These are phyloP conservation scores for Tagetes erecta DNA, from an alignment of 129 eudicot species.

Conservation along the genomic window DNA sequence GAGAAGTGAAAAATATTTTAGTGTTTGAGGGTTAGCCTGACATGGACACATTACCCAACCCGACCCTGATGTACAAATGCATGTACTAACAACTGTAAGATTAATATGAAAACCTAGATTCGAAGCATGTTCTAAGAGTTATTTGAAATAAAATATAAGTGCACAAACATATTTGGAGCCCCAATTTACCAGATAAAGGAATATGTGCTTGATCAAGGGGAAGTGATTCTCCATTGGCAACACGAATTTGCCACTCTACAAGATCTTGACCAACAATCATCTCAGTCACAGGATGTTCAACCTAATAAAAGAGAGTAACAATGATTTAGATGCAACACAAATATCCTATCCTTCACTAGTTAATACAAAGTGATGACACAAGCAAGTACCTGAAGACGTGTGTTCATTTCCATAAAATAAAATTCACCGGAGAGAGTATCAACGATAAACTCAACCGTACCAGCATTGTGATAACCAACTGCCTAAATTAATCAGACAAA, in stretches of 20 bases:
- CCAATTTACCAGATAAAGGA: slow-evolving; percentile 73
- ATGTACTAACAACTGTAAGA: background rate
- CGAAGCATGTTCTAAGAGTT: background rate
- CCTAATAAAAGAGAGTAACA: slow-evolving; percentile 44
- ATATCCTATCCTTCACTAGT: slow-evolving; percentile 1
- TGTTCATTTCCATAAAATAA: slow-evolving; percentile 99
- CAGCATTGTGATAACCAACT: slow-evolving; percentile 91
- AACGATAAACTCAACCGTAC: slow-evolving; percentile 94
- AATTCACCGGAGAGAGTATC: slow-evolving; percentile 85
- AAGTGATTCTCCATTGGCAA: slow-evolving; percentile 94
- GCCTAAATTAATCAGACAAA: slow-evolving; percentile 54
- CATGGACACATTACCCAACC: background rate
- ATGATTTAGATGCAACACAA: slow-evolving; percentile 9
- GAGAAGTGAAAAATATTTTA: background rate
- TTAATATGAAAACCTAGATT: background rate
- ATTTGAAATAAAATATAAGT: background rate
- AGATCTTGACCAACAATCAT: slow-evolving; percentile 99
- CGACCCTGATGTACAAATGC: background rate
- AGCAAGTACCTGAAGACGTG: slow-evolving; percentile 87
- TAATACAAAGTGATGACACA: slow-evolving; percentile 14
- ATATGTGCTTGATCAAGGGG: slow-evolving; percentile 77
- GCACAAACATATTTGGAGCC: slow-evolving; percentile 13
- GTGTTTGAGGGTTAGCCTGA: background rate
- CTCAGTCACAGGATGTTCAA: slow-evolving; percentile 99
- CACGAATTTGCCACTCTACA: slow-evolving; percentile 99